Evolutionary conservation across 2,329 filamentous ascomycete species (phyloP).

Genomic region (Talaromyces sp.): DNA sequence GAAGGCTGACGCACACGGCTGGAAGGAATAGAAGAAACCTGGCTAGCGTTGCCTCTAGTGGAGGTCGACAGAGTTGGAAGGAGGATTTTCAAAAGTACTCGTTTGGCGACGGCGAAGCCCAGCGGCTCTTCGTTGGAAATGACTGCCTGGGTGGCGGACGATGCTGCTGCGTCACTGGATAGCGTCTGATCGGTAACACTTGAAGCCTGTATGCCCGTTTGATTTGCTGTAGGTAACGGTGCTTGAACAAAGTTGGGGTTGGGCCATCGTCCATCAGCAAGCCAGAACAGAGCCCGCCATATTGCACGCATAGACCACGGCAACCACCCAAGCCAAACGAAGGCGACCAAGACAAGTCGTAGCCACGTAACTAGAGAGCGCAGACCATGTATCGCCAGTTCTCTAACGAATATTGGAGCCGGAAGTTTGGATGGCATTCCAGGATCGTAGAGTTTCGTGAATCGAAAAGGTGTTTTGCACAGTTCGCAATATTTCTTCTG

Average conservation of each 20-base stretch:
- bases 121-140: slow-evolving; percentile 46
- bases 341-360: slow-evolving; percentile 72
- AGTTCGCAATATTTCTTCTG: slow-evolving; percentile 99
- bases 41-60: slow-evolving; percentile 28
- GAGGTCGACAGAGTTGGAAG: slow-evolving; percentile 31
- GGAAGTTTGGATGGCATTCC: slow-evolving; percentile 88
- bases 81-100: slow-evolving; percentile 39
- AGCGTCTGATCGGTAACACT: slow-evolving; percentile 25
- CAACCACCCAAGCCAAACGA: slow-evolving; percentile 85
- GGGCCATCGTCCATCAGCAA: slow-evolving; percentile 74
- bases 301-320: slow-evolving; percentile 88
- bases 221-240: slow-evolving; percentile 20
- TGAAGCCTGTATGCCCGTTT: slow-evolving; percentile 28
- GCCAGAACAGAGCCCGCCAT: slow-evolving; percentile 93
- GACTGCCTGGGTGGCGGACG: slow-evolving; percentile 30
- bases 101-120: slow-evolving; percentile 48
- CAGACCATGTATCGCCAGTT: slow-evolving; percentile 70
- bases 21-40: slow-evolving; percentile 30
- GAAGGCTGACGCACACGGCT: slow-evolving; percentile 44
- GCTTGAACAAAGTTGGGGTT: slow-evolving; percentile 29
- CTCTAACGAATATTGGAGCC: slow-evolving; percentile 73
- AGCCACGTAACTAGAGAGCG: slow-evolving; percentile 74
- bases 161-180: slow-evolving; percentile 26
- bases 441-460: slow-evolving; percentile 95
- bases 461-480: slow-evolving; percentile 96